Evolutionary conservation across 2,329 filamentous ascomycete genomes (phyloP), one percentile per base, ranked within the genome.

Genomic region (Paraphoma chrysanthemicola): DNA sequence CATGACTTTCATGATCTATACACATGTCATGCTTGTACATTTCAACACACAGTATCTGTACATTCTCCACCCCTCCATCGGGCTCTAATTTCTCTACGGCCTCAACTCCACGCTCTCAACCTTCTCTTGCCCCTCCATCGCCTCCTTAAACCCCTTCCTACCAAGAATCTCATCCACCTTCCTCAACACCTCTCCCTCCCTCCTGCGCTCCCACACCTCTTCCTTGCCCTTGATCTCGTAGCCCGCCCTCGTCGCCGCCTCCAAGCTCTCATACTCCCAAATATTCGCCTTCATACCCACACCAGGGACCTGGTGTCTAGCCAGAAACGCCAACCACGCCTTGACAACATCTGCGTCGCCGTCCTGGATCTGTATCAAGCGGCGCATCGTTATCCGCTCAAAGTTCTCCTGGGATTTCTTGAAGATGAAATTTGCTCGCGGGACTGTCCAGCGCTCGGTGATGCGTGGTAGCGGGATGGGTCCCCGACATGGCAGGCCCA

Each of bases 361-460:
- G 72, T 98, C 95, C 64, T 92, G 90, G 71, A 99, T 95, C 78
- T 97, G 93, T 50, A 99, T 93, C 69, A 97, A 77, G 12, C 95
- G 84, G 52, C 93, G 86, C 69, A 93, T 79, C 1, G 95, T 99
- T 58, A 95, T 89, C 52, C 95, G 86, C 81, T 98, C 94, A 72
- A 96, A 99, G 78, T 99, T 99, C 80, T 99, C 95, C 79, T 99
- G 93, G 38, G 88, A 90, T 81, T 99, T 99, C 81, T 98, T 99
- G 83, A 92, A 91, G 64, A 97, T 92, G 82, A 99, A 99, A 76
- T 91, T 90, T 71, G 87, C 87, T 70, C 88, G 86, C 9, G 93
- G 92, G 1, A 98, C 93, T 0, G 95, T 98, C 95, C 95, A 99
- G 69, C 93, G 87, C 81, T 99, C 92, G 14, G 86, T 90, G 63